A percentile compares a stretch with the other conserved stretches of the same genome.
phyloP scores from a whole-genome alignment of 2,329 filamentous ascomycete genomes.

The Ascochyta pisi region DNA sequence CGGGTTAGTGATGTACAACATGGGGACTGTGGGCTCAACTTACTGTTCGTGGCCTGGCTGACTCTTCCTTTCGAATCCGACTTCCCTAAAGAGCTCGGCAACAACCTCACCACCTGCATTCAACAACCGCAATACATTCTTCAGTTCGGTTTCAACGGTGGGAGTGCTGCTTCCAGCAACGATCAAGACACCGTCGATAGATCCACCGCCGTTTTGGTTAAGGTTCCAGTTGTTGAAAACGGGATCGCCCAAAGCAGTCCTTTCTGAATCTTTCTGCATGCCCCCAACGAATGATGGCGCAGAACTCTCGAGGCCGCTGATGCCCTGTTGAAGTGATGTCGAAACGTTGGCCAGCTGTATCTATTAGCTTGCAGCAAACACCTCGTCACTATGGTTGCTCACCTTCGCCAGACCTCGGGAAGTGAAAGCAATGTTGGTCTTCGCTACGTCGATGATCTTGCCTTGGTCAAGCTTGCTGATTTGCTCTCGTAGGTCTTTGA shows the following conservation, averaged over 20 bases:
- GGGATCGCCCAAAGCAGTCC: constrained; percentile 7
- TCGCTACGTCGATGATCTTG: constrained; percentile 10
- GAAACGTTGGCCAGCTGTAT: constrained; percentile 7
- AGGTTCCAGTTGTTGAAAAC: constrained; percentile 9
- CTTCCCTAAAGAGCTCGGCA: constrained; percentile 8
- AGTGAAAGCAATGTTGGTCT: constrained; percentile 17
- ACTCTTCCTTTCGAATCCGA: constrained; percentile 5
- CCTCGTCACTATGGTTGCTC: no score
- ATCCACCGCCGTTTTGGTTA: constrained; percentile 13
- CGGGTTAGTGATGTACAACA: not conserved
- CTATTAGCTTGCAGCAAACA: not conserved
- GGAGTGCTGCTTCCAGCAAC: constrained; percentile 8
- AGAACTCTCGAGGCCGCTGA: not conserved
- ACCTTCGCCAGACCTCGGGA: constrained; percentile 10
- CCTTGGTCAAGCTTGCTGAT: constrained; percentile 10
- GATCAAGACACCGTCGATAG: constrained; percentile 12
- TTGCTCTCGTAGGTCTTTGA: constrained; percentile 12
- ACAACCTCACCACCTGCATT: constrained; percentile 7
- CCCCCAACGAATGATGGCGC: constrained; percentile 10
- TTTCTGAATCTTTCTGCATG: constrained; percentile 10
- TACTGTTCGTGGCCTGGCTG: constrained; percentile 15
- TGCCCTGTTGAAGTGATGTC: constrained; percentile 2
- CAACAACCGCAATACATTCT: constrained; percentile 6
- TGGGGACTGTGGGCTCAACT: not conserved
- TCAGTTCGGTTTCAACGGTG: constrained; percentile 7